Evolutionary conservation across 495 filamentous ascomycete species (phyloP).

Genomic region (Mycothermus thermophilus): DNA sequence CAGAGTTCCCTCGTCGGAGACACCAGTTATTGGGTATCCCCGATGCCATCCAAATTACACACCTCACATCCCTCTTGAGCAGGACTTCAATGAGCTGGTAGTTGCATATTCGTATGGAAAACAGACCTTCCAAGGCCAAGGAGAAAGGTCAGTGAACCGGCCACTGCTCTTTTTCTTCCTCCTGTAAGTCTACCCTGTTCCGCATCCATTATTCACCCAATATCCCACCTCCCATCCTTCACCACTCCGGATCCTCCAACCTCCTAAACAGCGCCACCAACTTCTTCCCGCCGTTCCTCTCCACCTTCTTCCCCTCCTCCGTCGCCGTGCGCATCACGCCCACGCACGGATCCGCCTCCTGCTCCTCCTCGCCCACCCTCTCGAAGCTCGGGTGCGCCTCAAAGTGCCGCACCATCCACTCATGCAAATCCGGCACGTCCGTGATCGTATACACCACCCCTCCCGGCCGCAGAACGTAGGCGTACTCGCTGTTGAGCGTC

Average conservation of each 20-base stretch:
- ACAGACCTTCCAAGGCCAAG: too few species aligned
- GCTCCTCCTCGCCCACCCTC: constrained; percentile 48
- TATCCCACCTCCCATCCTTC: too few species aligned
- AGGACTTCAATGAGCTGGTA: too few species aligned
- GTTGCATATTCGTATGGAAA: too few species aligned
- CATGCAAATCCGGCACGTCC: constrained; percentile 85
- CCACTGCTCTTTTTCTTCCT: too few species aligned
- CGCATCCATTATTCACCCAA: too few species aligned
- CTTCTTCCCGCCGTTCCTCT: constrained; percentile 75
- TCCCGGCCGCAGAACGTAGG: constrained; percentile 68
- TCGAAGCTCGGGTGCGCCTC: constrained; percentile 54
- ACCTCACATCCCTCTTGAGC: too few species aligned
- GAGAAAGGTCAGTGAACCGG: too few species aligned
- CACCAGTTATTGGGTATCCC: too few species aligned
- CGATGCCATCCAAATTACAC: too few species aligned
- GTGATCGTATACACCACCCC: constrained; percentile 92
- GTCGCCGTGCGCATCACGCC: constrained; percentile 72
- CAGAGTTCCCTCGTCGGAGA: too few species aligned
- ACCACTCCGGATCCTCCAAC: constrained; percentile 49
- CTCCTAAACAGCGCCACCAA: constrained; percentile 76
- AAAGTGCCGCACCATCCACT: constrained; percentile 85
- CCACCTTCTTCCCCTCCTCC: constrained; percentile 95
- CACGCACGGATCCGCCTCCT: constrained; percentile 63
- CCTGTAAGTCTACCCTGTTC: too few species aligned
- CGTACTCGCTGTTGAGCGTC: constrained; percentile 82